These are phyloP conservation scores for Colletotrichum karsti DNA, from an alignment of 2,329 filamentous ascomycete species.

Conservation along the genomic window DNA sequence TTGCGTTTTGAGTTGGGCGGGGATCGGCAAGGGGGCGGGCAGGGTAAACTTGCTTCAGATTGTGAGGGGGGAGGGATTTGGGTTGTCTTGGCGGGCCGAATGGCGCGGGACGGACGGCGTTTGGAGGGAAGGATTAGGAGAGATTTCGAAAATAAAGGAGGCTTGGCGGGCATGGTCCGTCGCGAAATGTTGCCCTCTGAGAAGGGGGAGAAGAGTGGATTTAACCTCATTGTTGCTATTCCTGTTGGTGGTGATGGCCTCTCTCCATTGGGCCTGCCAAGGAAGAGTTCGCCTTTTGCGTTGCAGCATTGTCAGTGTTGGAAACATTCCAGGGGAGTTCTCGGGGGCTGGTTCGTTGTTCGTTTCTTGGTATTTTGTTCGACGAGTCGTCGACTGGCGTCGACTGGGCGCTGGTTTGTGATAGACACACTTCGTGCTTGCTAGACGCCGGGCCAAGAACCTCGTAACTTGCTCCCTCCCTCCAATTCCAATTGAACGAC, in stretches of 20 bases:
- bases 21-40: background rate
- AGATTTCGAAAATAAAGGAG: slow-evolving; percentile 4
- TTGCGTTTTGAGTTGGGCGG: background rate
- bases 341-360: background rate
- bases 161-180: slow-evolving; percentile 7
- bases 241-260: background rate
- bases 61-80: background rate
- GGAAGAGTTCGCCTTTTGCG: background rate
- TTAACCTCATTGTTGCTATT: slow-evolving; percentile 16
- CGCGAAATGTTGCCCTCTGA: slow-evolving; percentile 9
- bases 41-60: slow-evolving; percentile 21
- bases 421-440: background rate
- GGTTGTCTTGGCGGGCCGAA: background rate
- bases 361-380: background rate
- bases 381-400: background rate
- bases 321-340: background rate
- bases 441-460: background rate
- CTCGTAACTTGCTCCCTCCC: background rate
- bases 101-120: background rate
- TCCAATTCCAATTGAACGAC: background rate
- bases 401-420: background rate
- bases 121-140: slow-evolving; percentile 19
- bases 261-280: background rate
- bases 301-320: background rate
- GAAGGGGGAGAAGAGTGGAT: background rate